Evolutionary conservation across 1,284 basidiomycete species (phyloP), one percentile per base, ranked within the genome.

Genomic region (Boletellus dicymbophilus): DNA sequence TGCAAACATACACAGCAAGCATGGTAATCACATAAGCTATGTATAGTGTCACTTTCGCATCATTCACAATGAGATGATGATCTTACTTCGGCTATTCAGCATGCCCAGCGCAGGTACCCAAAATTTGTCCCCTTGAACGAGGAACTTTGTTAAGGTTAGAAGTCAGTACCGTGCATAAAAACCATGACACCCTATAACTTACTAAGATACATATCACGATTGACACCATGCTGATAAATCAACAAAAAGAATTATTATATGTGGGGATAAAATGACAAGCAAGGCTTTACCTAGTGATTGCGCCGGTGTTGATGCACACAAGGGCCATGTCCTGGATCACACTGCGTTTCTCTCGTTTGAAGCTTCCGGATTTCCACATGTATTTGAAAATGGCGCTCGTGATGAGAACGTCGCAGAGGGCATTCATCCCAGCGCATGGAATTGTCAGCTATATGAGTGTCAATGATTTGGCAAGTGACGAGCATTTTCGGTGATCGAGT

Each of bases 361-460:
- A 57, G 12, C 46, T n/a, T n/a, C n/a, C 51, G 12, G 54, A 42
- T 30, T 12, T 57, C 56, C 49, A 58, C 54, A 59, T 39, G 15
- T 57, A 57, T 23, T 46, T 53, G 33, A 58, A 48, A 27, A 57
- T 13, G 1, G 25, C 39, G 2, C 1, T 22, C 16, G 50, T 48
- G 26, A 60, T 60, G 13, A 59, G 18, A n/a, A 48, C 6, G 23
- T 59, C 49, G 11, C 49, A 49, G 1, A 44, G 0, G 5, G 30
- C 34, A 5, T 9, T 37, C 11, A 31, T 0, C 15, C 12, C 9
- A 9, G 56, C 13, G 13, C 20, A 30, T 0, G 44, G 43, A 6
- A 53, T 15, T 48, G 53, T 40, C 6, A 52, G 21, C 57, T 57
- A n/a, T n/a, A n/a, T n/a, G n/a, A n/a, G n/a, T n/a, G n/a, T n/a